These are phyloP conservation scores for Entonaema liquescens DNA, from an alignment of 495 filamentous ascomycete species.

Conservation along the genomic window DNA sequence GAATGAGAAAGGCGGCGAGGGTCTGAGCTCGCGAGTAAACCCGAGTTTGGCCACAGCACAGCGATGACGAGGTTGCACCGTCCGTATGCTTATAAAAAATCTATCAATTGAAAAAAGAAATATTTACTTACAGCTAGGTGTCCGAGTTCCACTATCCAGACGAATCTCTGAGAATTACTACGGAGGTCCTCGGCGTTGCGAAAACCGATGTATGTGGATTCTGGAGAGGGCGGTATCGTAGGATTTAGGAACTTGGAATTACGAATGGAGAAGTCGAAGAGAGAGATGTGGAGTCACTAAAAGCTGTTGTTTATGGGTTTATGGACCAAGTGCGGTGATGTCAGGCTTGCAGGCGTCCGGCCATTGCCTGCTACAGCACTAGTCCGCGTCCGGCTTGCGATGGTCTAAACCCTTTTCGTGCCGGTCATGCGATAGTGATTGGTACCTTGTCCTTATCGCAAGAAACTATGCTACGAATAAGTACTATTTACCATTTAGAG, in stretches of 20 bases:
- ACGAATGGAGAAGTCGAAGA: conserved; percentile 31
- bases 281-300: conserved; percentile 30
- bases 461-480: neutral
- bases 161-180: conserved; percentile 4
- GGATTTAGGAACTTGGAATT: conserved; percentile 39
- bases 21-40: conserved; percentile 11
- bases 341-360: conserved; percentile 37
- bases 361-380: conserved; percentile 20
- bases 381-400: conserved; percentile 17
- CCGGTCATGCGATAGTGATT: conserved; percentile 19
- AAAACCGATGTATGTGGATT: conserved; percentile 13
- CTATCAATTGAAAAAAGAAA: conserved; percentile 19
- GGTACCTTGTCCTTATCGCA: conserved; percentile 15
- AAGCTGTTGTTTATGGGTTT: conserved; percentile 31
- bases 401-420: conserved; percentile 28
- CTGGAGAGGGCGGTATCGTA: conserved; percentile 26
- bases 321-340: conserved; percentile 36
- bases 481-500: conserved; percentile 19
- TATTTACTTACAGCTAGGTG: conserved; percentile 8
- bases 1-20: conserved; percentile 39
- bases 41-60: conserved; percentile 26
- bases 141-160: neutral
- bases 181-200: conserved; percentile 1
- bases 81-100: neutral
- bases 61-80: conserved; percentile 16